phyloP scores from a whole-genome alignment of 768 basidiomycete genomes.

The Leccinellum luteum region DNA sequence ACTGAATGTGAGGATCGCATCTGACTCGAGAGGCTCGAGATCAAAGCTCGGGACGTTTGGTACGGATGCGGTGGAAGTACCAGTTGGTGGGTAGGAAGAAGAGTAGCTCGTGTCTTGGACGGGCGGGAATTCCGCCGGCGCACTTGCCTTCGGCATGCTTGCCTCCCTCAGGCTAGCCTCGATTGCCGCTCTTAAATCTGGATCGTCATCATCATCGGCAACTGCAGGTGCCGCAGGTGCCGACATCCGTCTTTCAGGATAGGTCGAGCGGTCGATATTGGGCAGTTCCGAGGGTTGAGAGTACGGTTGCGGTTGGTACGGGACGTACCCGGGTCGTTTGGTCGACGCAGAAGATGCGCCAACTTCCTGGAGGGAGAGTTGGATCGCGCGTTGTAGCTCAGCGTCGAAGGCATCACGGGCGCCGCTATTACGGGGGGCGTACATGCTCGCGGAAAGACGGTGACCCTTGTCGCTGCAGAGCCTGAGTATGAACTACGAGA shows the following conservation, averaged over 20 bases:
- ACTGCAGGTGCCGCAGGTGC: slow-evolving; percentile 25
- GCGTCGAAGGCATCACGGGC: slow-evolving; percentile 72
- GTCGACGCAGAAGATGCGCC: slow-evolving; percentile 43
- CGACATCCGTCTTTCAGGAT: slow-evolving; percentile 31
- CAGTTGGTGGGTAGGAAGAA: slow-evolving; percentile 45
- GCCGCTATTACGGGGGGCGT: slow-evolving; percentile 51
- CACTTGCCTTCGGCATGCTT: slow-evolving; percentile 73
- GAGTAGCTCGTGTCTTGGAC: slow-evolving; percentile 49
- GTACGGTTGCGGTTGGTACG: slow-evolving; percentile 45
- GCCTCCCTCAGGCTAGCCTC: slow-evolving; percentile 92
- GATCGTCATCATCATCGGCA: slow-evolving; percentile 79
- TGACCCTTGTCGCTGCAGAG: slow-evolving; percentile 44
- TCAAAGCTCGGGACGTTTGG: slow-evolving; percentile 75
- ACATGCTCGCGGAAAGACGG: slow-evolving; percentile 53
- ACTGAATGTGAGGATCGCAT: slow-evolving; percentile 86
- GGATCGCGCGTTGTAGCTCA: slow-evolving; percentile 91
- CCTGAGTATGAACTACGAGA: background rate
- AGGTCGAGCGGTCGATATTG: slow-evolving; percentile 51
- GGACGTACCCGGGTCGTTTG: slow-evolving; percentile 65
- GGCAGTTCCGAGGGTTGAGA: slow-evolving; percentile 69
- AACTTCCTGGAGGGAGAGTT: slow-evolving; percentile 82
- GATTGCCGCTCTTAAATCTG: slow-evolving; percentile 89
- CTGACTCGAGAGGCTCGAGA: slow-evolving; percentile 75
- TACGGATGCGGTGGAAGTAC: slow-evolving; percentile 34
- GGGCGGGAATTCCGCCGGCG: slow-evolving; percentile 61